Percentiles rank a stretch among this genome's conserved stretches.
These are phyloP conservation scores for Aspergillus versicolor DNA, from an alignment of 2,329 filamentous ascomycete species.

Conservation along the genomic window DNA sequence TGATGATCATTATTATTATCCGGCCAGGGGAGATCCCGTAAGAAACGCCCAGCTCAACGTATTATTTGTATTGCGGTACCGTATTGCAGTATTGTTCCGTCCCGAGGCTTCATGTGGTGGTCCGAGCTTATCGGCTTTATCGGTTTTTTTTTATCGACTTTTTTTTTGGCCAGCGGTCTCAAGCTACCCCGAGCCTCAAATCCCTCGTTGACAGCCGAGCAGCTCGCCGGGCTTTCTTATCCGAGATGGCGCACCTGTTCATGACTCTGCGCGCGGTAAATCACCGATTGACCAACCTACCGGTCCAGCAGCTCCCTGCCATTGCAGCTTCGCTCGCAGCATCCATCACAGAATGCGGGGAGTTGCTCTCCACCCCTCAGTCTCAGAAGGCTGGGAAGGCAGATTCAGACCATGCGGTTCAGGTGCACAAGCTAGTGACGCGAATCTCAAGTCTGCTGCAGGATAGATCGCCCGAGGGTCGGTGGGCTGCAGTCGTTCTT, in stretches of 20 bases:
- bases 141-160: background rate
- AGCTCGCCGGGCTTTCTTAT: background rate
- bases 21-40: conserved; percentile 21
- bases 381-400: conserved; percentile 59
- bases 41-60: background rate
- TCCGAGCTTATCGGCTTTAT: conserved; percentile 24
- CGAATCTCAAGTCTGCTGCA: conserved; percentile 75
- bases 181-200: background rate
- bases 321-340: conserved; percentile 68
- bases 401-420: conserved; percentile 64
- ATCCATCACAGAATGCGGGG: conserved; percentile 54
- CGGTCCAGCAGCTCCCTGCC: conserved; percentile 70
- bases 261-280: conserved; percentile 45
- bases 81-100: conserved; percentile 23
- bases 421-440: conserved; percentile 79
- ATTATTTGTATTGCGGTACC: conserved; percentile 15
- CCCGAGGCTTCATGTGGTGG: conserved; percentile 34
- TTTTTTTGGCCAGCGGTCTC: background rate
- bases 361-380: conserved; percentile 63
- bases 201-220: background rate
- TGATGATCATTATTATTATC: conserved; percentile 19
- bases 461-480: conserved; percentile 70
- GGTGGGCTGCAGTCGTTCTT: conserved; percentile 74
- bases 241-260: conserved; percentile 33
- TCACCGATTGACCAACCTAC: conserved; percentile 64